Conservation (phyloP, 805 yeast species). For the Barnettozyma pratensis region DNA sequence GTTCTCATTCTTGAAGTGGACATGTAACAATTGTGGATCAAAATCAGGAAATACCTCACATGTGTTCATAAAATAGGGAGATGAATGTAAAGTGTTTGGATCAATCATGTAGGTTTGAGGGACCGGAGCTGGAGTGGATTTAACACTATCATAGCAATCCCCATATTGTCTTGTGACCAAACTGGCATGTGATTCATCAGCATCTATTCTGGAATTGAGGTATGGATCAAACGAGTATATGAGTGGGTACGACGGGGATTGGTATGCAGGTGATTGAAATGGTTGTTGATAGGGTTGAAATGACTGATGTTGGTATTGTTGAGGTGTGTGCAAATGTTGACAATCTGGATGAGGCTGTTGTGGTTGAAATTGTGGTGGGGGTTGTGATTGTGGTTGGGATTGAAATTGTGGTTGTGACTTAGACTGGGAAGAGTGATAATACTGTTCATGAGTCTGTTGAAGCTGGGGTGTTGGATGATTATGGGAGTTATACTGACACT, state of each 20-base stretch:
- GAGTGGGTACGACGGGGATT: neutral
- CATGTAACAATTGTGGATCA: slow-evolving; percentile 5
- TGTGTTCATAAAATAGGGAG: slow-evolving; percentile 1
- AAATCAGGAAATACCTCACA: slow-evolving; percentile 7
- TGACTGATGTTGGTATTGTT: neutral
- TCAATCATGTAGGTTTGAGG: neutral
- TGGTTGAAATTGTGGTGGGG: neutral
- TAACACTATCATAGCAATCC: no score
- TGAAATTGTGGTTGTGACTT: no score
- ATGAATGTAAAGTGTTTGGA: neutral
- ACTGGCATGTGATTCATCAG: slow-evolving; percentile 1
- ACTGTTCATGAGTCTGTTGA: neutral
- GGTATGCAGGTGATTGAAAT: neutral
- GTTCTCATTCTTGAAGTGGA: slow-evolving; percentile 4
- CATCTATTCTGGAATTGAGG: neutral
- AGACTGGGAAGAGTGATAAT: no score
- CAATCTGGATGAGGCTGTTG: neutral
- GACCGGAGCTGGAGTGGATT: neutral
- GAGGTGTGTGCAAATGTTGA: neutral
- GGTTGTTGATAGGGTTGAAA: neutral
- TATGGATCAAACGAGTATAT: slow-evolving; percentile 2
- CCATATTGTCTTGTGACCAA: neutral
- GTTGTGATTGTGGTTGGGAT: no score
- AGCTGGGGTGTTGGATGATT: neutral
- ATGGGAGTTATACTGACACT: no score